Base-by-base conservation (phyloP, 2,329 filamentous ascomycete species). In the Penicillium hordei region DNA sequence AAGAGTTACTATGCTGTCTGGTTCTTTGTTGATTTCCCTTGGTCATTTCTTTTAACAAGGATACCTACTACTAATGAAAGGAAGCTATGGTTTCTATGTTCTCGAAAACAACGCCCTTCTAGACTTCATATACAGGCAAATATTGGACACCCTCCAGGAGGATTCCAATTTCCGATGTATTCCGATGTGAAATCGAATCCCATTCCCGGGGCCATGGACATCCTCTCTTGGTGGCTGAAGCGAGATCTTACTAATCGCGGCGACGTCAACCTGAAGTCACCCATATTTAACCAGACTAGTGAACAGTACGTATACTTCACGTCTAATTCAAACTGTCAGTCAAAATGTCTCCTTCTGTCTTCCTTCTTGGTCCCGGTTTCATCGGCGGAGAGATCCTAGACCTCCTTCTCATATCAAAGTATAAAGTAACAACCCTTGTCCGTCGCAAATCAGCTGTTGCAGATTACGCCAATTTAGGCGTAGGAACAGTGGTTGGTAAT, bases 341-440 rank as follows among this genome's bases (percentile, higher is more conserved):
- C 21, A 27, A 9, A 5, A 56, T 56, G 43, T n/a, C 55, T 17
- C 7, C 21, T 1, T 43, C 55, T 25, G 49, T 54, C 6, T 54
- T 53, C 13, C 34, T 48, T 8, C 44, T 54, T 9, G 55, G 49
- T 5, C 50, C 55, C 3, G 43, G 43, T 1, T 54, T 56, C 8
- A 46, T 82, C 55, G 80, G 80, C 42, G 76, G 76, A 65, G 76
- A 79, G 29, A 71, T 82, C 39, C 69, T 82, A 25, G 75, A 80
- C 6, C 66, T 77, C 7, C 72, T 82, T 17, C 62, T 78, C 40
- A 64, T 65, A 46, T 75, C 80, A 53, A 68, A 72, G 19, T 79
- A 81, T 63, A 59, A 63, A 2, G 75, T 82, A 31, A 79, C 77
- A 0, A 74, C 70, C 2, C 72, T 76, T n/a, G 42, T 75, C 70